Conservation (phyloP, 306 rosid genomes). For the Carpinus fangiana region DNA sequence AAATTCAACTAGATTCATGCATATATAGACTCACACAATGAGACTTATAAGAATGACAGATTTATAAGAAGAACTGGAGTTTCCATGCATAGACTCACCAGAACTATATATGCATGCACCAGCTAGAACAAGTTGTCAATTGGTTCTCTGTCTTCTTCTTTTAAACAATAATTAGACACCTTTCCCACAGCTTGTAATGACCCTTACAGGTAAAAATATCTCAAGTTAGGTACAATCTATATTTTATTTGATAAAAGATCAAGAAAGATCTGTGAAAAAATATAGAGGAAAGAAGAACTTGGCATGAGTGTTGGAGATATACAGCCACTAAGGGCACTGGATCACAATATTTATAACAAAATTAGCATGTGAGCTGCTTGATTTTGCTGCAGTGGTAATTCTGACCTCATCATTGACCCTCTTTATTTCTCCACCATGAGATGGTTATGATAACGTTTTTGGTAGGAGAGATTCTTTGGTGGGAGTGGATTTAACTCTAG, state of each 20-base stretch:
- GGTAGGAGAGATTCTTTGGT: conserved; percentile 12
- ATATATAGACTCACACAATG: no score
- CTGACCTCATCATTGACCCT: conserved; percentile 11
- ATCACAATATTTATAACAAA: not conserved
- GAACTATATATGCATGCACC: no score
- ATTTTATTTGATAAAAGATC: not conserved
- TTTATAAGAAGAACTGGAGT: not conserved
- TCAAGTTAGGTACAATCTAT: not conserved
- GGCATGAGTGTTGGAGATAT: conserved; percentile 4
- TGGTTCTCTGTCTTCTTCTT: not conserved
- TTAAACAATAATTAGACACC: not conserved
- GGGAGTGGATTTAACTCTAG: conserved; percentile 5
- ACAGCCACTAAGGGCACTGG: not conserved
- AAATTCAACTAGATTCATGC: no score
- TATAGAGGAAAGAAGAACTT: not conserved
- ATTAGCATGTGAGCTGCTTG: not conserved
- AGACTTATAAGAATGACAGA: not conserved
- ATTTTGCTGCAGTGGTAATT: not conserved
- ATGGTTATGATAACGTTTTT: conserved; percentile 5
- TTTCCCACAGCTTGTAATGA: not conserved
- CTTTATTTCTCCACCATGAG: conserved; percentile 8
- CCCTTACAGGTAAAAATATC: not conserved
- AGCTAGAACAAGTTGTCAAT: not conserved
- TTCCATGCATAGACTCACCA: not conserved
- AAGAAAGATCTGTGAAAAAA: no score